Conservation (phyloP, 768 basidiomycete genomes). For the Xerocomellus chrysenteron region DNA sequence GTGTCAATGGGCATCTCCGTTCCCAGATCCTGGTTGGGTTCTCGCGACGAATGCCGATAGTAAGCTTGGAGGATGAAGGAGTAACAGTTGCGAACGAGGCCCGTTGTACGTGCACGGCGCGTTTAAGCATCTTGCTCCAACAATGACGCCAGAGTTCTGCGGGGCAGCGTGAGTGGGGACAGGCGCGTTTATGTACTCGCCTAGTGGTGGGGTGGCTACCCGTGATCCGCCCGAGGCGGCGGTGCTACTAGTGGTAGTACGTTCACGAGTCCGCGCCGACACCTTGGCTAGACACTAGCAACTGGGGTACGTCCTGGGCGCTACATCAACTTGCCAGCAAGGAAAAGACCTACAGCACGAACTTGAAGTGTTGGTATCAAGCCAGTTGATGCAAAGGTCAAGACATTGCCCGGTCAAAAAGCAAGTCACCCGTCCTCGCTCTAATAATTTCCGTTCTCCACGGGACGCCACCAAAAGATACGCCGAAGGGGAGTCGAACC, state of each 20-base stretch:
- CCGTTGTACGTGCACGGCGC: constrained; percentile 17
- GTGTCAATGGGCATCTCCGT: constrained; percentile 79
- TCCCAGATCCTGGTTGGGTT: constrained; percentile 85
- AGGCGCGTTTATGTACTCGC: constrained; percentile 7
- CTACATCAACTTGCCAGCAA: background rate
- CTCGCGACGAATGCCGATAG: constrained; percentile 68
- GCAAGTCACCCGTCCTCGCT: too few relatives aligned
- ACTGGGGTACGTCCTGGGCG: background rate
- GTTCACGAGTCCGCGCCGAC: background rate
- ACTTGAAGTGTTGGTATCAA: background rate
- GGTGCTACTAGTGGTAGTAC: background rate
- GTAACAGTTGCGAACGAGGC: constrained; percentile 22
- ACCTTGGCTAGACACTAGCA: background rate
- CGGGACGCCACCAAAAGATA: constrained; percentile 10
- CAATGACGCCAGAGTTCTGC: background rate
- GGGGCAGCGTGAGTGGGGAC: background rate
- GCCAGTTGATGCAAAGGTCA: background rate
- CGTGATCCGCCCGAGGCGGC: constrained; percentile 18
- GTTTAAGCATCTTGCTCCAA: constrained; percentile 18
- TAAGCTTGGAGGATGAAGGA: constrained; percentile 32
- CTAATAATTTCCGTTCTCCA: background rate
- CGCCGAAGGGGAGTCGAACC: constrained; percentile 75
- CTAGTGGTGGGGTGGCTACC: background rate
- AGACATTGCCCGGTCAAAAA: too few relatives aligned
- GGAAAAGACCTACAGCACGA: background rate